Base-by-base conservation (phyloP, 2,329 filamentous ascomycete species). In the Coleophoma crateriformis region DNA sequence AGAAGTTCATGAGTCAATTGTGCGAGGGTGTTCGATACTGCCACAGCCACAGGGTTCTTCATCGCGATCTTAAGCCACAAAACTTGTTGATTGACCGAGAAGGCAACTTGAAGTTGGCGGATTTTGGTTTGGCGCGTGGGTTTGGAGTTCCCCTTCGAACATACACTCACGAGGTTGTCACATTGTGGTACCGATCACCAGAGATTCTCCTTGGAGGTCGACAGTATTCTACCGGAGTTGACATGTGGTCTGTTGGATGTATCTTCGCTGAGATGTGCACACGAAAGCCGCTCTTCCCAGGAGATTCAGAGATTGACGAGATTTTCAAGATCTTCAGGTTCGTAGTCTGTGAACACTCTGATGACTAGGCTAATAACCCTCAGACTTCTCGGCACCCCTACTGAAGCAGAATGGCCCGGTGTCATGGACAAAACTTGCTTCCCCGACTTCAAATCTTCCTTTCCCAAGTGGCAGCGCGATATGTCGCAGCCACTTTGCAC, bases 251-350 rank as follows among this genome's bases (percentile, higher is more conserved):
- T 33, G 85, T 91, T 45, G 90, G 90, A 54, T 94, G 90, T 68
- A 96, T 96, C 69, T 95, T 96, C 68, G 90, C 91, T 10, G 90
- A 96, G 70, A 96, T 96, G 91, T 95, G 89, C 71, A 96, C 90
- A 2, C 82, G 89, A 62, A 95, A 95, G 71, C 90, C 90, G 5
- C 76, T 96, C 40, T 96, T 96, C 75, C 90, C 90, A 12, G 90
- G 90, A 51, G 90, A 96, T 67, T 94, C 88, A 5, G 89, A 95
- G 66, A 95, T 95, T 69, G 89, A 95, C 64, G 89, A 95, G 70
- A 95, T 95, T 64, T 95, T 95, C 78, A 94, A 92, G 73, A 95
- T 86, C 66, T 96, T 96, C 84, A 82, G 85, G 88, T 90, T 74
- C 61, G 77, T 59, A 3, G 12, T 43, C 12, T 27, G 35, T 27